Base-by-base conservation (phyloP, 495 filamentous ascomycete genomes). In the Cladorrhinum samala region DNA sequence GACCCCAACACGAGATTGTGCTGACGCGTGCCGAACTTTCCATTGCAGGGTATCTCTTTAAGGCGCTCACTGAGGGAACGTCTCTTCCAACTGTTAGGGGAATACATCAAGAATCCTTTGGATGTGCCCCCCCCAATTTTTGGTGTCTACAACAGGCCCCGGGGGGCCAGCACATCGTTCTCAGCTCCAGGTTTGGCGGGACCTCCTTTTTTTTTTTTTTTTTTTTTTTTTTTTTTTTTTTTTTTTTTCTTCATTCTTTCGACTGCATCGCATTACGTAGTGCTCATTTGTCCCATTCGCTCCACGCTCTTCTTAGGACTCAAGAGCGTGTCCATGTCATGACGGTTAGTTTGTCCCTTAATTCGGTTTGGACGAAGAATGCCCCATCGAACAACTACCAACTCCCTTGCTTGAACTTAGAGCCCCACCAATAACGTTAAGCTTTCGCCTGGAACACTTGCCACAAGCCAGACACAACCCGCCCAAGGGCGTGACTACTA, bases 401-500 rank as follows among this genome's bases (percentile, higher is more conserved):
- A n/a, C 27, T 19, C 37, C 37, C 41, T 51, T 24, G 21, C 21
- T 47, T 38, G 50, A 46, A 54, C 52, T 7, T 38, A 30, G 40
- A 40, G 46, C 42, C 47, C 42, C 42, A 37, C 46, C 50, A 56
- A 44, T 27, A 40, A 52, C 47, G 46, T 44, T 40, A 42, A 45
- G 30, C 54, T 46, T 27, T 53, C 44, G 55, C 50, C 13, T 21
- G 20, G 40, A 47, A 41, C 18, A 43, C 11, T 36, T 36, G 39
- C 50, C 43, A 46, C 21, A 23, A 24, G 48, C 21, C 7, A 38
- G 17, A 23, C 37, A 47, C 45, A 21, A 45, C 9, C 20, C 24
- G 13, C 38, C 24, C 24, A 4, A 8, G 38, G 37, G 38, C 40
- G 14, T 11, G 16, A 8, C 19, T 23, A 45, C 19, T 39, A 21